phyloP scores from a whole-genome alignment of 2,329 filamentous ascomycete genomes.

The Colletotrichum sp. region DNA sequence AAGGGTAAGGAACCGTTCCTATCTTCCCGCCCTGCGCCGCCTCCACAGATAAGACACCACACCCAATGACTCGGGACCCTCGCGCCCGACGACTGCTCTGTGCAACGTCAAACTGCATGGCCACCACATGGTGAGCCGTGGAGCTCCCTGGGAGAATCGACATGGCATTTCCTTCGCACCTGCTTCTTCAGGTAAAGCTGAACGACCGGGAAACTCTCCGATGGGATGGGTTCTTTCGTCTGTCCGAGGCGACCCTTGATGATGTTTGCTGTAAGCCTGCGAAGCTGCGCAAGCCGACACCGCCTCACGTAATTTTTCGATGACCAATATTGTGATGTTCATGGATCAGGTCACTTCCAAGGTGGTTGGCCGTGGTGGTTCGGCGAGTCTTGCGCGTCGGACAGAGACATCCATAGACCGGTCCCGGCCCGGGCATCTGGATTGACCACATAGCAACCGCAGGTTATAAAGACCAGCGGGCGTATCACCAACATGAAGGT shows the following conservation, averaged over 20 bases:
- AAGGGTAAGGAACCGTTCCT: neutral
- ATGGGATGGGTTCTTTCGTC: neutral
- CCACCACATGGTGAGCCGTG: neutral
- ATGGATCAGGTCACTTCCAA: neutral
- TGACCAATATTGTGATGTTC: slow-evolving; percentile 16
- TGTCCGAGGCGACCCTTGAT: neutral
- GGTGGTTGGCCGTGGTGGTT: neutral
- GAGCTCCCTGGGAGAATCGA: neutral
- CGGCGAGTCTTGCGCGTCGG: neutral
- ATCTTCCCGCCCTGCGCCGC: slow-evolving; percentile 4
- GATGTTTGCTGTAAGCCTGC: neutral
- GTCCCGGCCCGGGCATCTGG: neutral
- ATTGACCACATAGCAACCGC: neutral
- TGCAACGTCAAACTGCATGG: slow-evolving; percentile 13
- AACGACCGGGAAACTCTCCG: neutral
- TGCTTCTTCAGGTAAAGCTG: slow-evolving; percentile 9
- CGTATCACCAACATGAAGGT: neutral
- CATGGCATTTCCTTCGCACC: neutral
- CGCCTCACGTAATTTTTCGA: neutral
- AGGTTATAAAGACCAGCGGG: slow-evolving; percentile 6
- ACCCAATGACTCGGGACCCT: slow-evolving; percentile 11
- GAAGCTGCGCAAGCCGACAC: neutral
- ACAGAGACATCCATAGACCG: neutral
- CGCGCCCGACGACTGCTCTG: neutral
- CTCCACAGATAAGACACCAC: slow-evolving; percentile 15